Evolutionary conservation across 1,139 yeast species (phyloP).

Genomic region (Sugiyamaella neomexicana): DNA sequence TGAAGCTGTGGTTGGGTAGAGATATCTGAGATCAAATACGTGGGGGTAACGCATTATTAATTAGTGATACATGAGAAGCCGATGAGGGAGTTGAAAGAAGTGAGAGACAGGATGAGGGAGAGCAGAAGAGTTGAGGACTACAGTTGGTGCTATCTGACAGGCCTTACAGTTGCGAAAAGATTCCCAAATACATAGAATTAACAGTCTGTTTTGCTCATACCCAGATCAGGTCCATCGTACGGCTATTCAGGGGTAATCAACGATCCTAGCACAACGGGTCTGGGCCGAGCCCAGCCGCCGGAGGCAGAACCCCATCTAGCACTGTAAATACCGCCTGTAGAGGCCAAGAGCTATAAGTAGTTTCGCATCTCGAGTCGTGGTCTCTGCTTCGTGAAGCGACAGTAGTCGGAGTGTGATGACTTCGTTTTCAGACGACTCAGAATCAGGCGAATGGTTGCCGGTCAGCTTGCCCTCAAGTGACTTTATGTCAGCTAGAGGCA

Average conservation of each 20-base stretch:
- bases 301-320: no score
- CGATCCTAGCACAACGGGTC: no score
- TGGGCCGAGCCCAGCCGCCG: no score
- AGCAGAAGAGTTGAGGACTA: neutral
- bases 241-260: neutral
- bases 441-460: constrained; percentile 22
- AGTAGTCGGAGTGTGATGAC: constrained; percentile 27
- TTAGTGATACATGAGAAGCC: no score
- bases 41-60: no score
- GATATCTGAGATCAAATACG: no score
- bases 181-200: no score
- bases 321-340: constrained; percentile 8
- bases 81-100: no score
- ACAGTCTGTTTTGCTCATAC: no score
- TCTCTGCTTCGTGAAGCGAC: constrained; percentile 17
- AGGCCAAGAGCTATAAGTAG: constrained; percentile 28
- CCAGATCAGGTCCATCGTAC: neutral
- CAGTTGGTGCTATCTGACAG: no score
- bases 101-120: neutral
- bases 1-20: no score
- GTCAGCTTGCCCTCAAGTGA: constrained; percentile 26
- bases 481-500: constrained; percentile 24
- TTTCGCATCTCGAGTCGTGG: constrained; percentile 26
- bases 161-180: no score
- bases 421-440: constrained; percentile 24